These are phyloP conservation scores for Eutrema salsugineum DNA, from an alignment of 441 rosid species.

Conservation along the genomic window DNA sequence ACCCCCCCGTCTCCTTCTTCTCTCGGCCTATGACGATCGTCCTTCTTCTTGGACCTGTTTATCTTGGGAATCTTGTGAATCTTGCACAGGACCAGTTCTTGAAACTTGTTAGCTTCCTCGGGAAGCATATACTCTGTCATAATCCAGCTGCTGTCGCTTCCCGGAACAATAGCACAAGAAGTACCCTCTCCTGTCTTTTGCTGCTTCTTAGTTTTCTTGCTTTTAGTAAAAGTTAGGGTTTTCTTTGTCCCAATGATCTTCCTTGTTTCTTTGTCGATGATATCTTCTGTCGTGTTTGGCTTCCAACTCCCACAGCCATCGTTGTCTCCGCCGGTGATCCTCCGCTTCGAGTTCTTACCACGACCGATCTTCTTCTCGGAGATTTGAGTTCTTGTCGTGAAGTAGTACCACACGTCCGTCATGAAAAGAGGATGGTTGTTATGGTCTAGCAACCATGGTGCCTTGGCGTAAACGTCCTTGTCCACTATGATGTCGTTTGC, in stretches of 20 bases:
- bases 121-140: not conserved
- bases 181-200: not conserved
- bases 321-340: not conserved
- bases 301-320: not conserved
- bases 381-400: not conserved
- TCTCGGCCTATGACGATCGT: not conserved
- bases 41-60: not conserved
- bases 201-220: not conserved
- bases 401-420: not conserved
- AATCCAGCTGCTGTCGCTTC: not conserved
- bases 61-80: not conserved
- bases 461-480: not conserved
- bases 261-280: not conserved
- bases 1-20: too few relatives aligned
- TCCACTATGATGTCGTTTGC: too few relatives aligned
- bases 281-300: not conserved
- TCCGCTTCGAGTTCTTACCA: not conserved
- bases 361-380: not conserved
- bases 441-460: slow-evolving; percentile 1
- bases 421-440: not conserved
- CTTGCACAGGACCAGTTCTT: not conserved
- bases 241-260: not conserved
- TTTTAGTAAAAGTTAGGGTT: not conserved
- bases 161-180: not conserved
- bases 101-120: not conserved